phyloP scores from a whole-genome alignment of 1,284 basidiomycete genomes.

The Trametes polyzona region DNA sequence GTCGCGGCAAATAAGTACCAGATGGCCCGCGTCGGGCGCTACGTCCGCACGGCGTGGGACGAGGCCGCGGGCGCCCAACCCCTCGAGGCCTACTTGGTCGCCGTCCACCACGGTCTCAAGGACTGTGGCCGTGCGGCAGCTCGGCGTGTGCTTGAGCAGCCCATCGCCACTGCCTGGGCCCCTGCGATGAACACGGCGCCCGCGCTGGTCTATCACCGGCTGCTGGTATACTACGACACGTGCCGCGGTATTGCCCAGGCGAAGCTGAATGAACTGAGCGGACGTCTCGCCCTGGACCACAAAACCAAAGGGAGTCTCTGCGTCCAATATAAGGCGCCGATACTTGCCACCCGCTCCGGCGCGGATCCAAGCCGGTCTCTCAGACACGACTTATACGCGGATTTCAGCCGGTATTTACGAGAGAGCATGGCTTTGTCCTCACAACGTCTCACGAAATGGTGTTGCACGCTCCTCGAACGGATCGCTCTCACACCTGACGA shows the following conservation, averaged over 20 bases:
- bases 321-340: too few relatives aligned
- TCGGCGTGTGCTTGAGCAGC: background rate
- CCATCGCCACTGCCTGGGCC: background rate
- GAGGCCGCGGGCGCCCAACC: background rate
- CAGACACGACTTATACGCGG: too few relatives aligned
- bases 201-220: conserved; percentile 11
- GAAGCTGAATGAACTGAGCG: background rate
- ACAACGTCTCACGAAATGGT: too few relatives aligned
- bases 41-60: background rate
- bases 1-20: background rate
- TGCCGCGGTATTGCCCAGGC: background rate
- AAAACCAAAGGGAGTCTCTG: background rate
- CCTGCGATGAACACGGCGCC: conserved; percentile 9
- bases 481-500: too few relatives aligned
- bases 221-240: conserved; percentile 13
- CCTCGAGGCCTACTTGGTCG: conserved; percentile 6
- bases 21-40: background rate
- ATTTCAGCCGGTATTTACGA: too few relatives aligned
- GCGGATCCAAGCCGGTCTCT: too few relatives aligned
- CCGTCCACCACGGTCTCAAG: background rate
- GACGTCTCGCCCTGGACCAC: background rate
- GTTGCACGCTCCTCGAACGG: too few relatives aligned
- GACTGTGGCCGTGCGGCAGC: background rate
- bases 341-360: too few relatives aligned
- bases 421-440: too few relatives aligned